Evolutionary conservation across 2,329 filamentous ascomycete species (phyloP).

Genomic region (Thelonectria olida): DNA sequence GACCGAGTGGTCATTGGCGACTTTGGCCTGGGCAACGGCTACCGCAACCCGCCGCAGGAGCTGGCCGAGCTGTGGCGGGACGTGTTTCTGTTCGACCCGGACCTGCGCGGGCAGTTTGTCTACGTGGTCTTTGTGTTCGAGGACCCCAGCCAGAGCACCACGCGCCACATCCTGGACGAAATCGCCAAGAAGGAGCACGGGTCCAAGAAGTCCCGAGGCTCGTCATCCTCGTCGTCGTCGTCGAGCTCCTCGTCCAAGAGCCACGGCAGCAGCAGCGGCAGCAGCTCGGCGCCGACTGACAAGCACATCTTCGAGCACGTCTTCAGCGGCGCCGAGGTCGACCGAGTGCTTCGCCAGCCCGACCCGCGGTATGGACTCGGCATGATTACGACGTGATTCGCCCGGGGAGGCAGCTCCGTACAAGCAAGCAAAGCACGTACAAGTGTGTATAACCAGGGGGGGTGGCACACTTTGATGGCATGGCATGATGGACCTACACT

Average conservation of each 20-base stretch:
- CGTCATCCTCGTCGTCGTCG: slow-evolving; percentile 33
- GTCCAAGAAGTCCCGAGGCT: slow-evolving; percentile 46
- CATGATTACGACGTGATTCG: slow-evolving; percentile 58
- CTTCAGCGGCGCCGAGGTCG: slow-evolving; percentile 61
- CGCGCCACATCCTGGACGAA: slow-evolving; percentile 63
- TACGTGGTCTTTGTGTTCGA: slow-evolving; percentile 74
- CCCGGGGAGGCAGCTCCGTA: no score
- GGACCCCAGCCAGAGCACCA: slow-evolving; percentile 62
- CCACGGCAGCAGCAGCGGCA: slow-evolving; percentile 28
- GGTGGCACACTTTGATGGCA: background rate
- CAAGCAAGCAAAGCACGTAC: no score
- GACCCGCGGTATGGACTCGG: slow-evolving; percentile 65
- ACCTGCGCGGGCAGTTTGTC: slow-evolving; percentile 68
- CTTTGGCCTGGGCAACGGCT: slow-evolving; percentile 71
- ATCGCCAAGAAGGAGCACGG: slow-evolving; percentile 60
- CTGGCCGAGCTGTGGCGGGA: slow-evolving; percentile 74
- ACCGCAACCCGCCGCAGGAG: slow-evolving; percentile 72
- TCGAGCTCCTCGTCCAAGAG: slow-evolving; percentile 42
- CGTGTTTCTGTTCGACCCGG: slow-evolving; percentile 68
- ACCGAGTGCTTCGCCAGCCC: slow-evolving; percentile 58
- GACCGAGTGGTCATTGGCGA: slow-evolving; percentile 68
- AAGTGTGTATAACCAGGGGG: no score
- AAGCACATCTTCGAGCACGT: slow-evolving; percentile 63
- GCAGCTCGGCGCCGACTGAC: slow-evolving; percentile 50
- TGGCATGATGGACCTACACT: slow-evolving; percentile 17